These are phyloP conservation scores for Nitzschia sp. DNA, from an alignment of 108 stramenopile genomes.

Conservation along the genomic window DNA sequence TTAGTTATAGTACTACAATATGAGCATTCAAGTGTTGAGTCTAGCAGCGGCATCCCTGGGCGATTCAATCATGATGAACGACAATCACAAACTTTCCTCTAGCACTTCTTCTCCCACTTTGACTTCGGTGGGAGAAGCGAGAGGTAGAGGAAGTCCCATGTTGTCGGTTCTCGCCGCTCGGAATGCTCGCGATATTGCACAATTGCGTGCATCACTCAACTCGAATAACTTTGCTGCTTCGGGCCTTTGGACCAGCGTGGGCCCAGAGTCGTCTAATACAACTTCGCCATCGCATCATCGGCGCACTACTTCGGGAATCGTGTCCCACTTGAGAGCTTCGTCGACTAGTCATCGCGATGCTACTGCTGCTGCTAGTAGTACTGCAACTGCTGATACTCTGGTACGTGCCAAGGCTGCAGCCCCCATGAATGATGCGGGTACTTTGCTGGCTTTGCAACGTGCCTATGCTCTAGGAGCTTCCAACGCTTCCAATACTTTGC, in stretches of 20 bases:
- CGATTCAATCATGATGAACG: constrained; percentile 1
- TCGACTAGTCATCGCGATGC: too few relatives aligned
- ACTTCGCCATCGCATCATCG: too few relatives aligned
- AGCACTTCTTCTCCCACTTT: neutral
- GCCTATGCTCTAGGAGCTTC: too few relatives aligned
- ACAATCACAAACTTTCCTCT: neutral
- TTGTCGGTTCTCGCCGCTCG: neutral
- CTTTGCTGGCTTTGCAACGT: neutral
- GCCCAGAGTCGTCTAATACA: neutral
- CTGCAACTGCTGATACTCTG: neutral
- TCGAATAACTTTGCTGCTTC: neutral
- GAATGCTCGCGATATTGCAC: neutral
- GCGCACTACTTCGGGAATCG: neutral
- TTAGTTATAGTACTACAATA: neutral
- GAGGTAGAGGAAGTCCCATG: too few relatives aligned
- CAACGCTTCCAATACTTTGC: too few relatives aligned
- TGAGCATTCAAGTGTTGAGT: constrained; percentile 16
- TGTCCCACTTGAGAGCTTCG: neutral
- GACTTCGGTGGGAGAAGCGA: too few relatives aligned
- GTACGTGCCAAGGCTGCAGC: neutral
- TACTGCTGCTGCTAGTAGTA: too few relatives aligned
- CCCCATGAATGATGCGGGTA: neutral
- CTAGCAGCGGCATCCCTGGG: constrained; percentile 8
- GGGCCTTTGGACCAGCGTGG: neutral
- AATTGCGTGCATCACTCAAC: neutral